phyloP scores from a whole-genome alignment of 805 yeast species.

The Candida nonsorbophila region DNA sequence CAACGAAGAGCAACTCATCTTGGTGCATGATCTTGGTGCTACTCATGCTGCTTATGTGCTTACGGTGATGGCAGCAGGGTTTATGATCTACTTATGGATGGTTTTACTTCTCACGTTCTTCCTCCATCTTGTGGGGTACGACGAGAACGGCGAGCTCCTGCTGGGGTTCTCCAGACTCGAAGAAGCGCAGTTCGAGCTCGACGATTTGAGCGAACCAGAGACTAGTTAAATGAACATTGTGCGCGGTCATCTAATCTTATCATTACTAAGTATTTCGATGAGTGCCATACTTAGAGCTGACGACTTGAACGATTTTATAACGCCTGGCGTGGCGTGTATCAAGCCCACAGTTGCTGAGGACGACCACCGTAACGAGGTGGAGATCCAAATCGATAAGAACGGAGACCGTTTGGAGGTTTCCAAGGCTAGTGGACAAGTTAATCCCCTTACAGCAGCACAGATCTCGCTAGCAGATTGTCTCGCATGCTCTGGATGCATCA shows the following conservation, averaged over 20 bases:
- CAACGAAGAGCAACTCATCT: slow-evolving; percentile 75
- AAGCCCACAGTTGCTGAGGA: slow-evolving; percentile 53
- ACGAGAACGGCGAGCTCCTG: slow-evolving; percentile 30
- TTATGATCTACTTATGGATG: slow-evolving; percentile 64
- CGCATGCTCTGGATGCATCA: slow-evolving; percentile 96
- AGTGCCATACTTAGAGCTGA: slow-evolving; percentile 84
- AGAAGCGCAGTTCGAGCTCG: slow-evolving; percentile 30
- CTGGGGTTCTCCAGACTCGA: slow-evolving; percentile 9
- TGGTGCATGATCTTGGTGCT: slow-evolving; percentile 70
- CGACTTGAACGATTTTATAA: slow-evolving; percentile 89
- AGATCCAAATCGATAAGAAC: slow-evolving; percentile 52
- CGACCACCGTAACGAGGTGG: slow-evolving; percentile 27
- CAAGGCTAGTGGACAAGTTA: slow-evolving; percentile 47
- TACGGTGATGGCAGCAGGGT: slow-evolving; percentile 67
- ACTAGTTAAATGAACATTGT: not conserved
- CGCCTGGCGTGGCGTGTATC: slow-evolving; percentile 92
- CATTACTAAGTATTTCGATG: slow-evolving; percentile 43
- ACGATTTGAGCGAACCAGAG: slow-evolving; percentile 23
- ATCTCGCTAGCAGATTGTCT: slow-evolving; percentile 88
- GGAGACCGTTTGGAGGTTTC: slow-evolving; percentile 69
- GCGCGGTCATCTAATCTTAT: no score
- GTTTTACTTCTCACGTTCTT: slow-evolving; percentile 56
- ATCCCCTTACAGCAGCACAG: slow-evolving; percentile 68
- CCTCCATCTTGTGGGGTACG: slow-evolving; percentile 38
- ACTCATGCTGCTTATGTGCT: slow-evolving; percentile 83